phyloP scores from a whole-genome alignment of 371 early-diverging fungal genomes.

The Syncephalastrum racemosum region DNA sequence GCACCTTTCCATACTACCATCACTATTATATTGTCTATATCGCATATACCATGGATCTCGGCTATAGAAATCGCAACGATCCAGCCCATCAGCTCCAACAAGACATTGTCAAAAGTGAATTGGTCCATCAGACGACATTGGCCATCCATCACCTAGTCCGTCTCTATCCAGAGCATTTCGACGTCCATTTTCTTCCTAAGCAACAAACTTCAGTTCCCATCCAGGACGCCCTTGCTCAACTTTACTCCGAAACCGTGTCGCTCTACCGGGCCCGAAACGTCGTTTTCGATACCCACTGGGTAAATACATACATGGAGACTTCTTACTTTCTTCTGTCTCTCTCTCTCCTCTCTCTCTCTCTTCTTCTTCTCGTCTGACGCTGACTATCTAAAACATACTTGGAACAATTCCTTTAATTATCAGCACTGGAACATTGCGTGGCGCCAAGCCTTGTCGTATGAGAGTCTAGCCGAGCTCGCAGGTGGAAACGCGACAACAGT shows the following conservation, averaged over 20 bases:
- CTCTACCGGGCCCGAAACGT: conserved; percentile 21
- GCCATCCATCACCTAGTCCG: conserved; percentile 25
- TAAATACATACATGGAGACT: conserved; percentile 12
- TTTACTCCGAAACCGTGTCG: conserved; percentile 25
- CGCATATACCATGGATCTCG: conserved; percentile 11
- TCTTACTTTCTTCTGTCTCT: not conserved
- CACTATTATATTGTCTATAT: no score
- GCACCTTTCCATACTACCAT: no score
- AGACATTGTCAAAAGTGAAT: conserved; percentile 32
- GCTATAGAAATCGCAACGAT: conserved; percentile 28
- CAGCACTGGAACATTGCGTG: conserved; percentile 33
- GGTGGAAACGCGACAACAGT: conserved; percentile 19
- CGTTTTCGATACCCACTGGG: conserved; percentile 41
- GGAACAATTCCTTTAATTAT: not conserved
- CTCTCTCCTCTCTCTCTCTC: not conserved
- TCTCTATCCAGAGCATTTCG: conserved; percentile 27
- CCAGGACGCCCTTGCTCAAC: conserved; percentile 19
- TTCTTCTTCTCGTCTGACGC: conserved; percentile 1
- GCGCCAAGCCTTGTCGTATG: conserved; percentile 37
- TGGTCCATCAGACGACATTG: conserved; percentile 25
- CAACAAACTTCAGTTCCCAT: conserved; percentile 10
- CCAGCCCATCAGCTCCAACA: conserved; percentile 36
- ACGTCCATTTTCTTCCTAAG: conserved; percentile 20
- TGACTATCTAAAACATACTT: conserved; percentile 3
- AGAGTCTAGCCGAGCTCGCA: conserved; percentile 24